Conservation (phyloP, 805 yeast species). For the Saccharomyces eubayanus region DNA sequence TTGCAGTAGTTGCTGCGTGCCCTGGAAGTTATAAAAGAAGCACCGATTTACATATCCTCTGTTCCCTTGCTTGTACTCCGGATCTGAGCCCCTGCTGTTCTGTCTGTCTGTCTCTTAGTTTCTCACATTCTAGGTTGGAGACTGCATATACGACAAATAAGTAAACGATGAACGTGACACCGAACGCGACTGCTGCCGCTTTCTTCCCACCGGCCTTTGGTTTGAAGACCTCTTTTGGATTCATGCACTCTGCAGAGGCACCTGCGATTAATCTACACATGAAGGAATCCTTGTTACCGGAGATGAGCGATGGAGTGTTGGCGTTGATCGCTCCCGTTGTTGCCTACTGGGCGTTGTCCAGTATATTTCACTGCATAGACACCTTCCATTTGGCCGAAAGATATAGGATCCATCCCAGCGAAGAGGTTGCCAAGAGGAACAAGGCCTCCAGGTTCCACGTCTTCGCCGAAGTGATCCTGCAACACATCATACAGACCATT, state of each 20-base stretch:
- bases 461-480: constrained; percentile 69
- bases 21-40: not conserved
- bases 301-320: constrained; percentile 58
- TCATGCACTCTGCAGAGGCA: constrained; percentile 18
- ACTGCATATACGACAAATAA: not conserved
- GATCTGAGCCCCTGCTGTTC: not conserved
- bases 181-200: not conserved
- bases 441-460: constrained; percentile 66
- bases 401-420: constrained; percentile 87
- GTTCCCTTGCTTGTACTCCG: not conserved
- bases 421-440: constrained; percentile 69
- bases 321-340: constrained; percentile 70
- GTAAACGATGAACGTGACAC: not conserved
- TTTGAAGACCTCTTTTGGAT: constrained; percentile 14
- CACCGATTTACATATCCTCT: not conserved
- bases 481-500: constrained; percentile 74
- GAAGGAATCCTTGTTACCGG: not conserved
- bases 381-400: constrained; percentile 64
- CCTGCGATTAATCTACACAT: constrained; percentile 19
- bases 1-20: not conserved
- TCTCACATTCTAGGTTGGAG: not conserved
- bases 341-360: constrained; percentile 76
- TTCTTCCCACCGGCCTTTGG: not conserved
- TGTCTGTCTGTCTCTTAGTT: not conserved
- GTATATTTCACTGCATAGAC: constrained; percentile 69